Percentiles rank a stretch among this genome's conserved stretches.
Evolutionary conservation across 2,329 filamentous ascomycete genomes (phyloP).

Genomic region (Parafenestella ontariensis): DNA sequence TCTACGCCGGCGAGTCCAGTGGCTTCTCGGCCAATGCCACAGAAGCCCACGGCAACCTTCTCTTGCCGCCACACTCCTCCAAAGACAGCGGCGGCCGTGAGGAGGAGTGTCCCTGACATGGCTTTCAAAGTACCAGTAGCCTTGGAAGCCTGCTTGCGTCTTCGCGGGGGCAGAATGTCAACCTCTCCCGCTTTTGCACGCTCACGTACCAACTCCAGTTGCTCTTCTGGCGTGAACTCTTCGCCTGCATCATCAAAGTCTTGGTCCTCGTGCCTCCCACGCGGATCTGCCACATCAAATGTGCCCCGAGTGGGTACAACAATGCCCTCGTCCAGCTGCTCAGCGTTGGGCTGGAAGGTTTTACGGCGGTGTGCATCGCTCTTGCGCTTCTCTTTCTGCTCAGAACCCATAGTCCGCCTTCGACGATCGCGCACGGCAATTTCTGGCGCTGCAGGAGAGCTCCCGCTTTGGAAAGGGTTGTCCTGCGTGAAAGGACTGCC

Average conservation of each 20-base stretch:
- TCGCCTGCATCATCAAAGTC: conserved; percentile 73
- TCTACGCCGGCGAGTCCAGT: conserved; percentile 65
- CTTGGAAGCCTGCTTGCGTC: conserved; percentile 42
- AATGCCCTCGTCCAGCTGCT: conserved; percentile 61
- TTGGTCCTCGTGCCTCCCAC: conserved; percentile 48
- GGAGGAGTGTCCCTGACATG: conserved; percentile 73
- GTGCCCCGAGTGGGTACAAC: conserved; percentile 63
- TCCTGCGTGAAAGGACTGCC: conserved; percentile 82
- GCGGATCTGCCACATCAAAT: conserved; percentile 64
- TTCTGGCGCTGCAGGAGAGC: conserved; percentile 64
- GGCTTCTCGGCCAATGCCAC: conserved; percentile 74
- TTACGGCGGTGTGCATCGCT: conserved; percentile 52
- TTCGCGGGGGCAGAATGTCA: conserved; percentile 54
- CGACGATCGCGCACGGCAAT: conserved; percentile 54
- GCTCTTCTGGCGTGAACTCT: conserved; percentile 92
- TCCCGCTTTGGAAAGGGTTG: conserved; percentile 92
- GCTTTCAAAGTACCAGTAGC: conserved; percentile 62
- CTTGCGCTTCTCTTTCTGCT: conserved; percentile 51
- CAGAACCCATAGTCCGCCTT: conserved; percentile 59
- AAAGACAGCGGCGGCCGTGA: conserved; percentile 75
- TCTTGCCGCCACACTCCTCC: conserved; percentile 89
- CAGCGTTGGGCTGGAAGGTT: conserved; percentile 51
- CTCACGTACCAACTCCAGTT: conserved; percentile 75
- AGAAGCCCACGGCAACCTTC: conserved; percentile 95
- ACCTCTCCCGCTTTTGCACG: conserved; percentile 64